Base-by-base conservation (phyloP, 2,329 filamentous ascomycete species). In the Phaeosphaeria sp. region DNA sequence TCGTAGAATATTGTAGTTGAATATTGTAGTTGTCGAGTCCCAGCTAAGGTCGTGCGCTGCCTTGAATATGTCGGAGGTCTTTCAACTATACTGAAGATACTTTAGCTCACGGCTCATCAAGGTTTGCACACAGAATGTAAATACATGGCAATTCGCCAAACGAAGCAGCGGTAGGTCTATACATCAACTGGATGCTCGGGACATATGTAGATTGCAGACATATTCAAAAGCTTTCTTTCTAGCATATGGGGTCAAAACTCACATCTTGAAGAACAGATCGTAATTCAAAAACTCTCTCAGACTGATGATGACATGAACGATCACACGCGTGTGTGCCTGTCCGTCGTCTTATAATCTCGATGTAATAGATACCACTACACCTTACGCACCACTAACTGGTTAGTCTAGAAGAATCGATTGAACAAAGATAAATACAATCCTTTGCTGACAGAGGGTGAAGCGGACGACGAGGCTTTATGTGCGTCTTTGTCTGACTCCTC, bases 61-160 rank as follows among this genome's bases (percentile, higher is more conserved):
- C 3, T 13, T 11, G 30, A 36, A 36, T 36, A 36, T 11, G 25
- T 36, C 7, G 7, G 5, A 36, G 30, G 30, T 3, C 30, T 36
- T 13, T 36, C 6, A 36, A 6, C 3, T 36, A 13, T 7, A 36
- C 58, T 64, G 58, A 54, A 50, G 57, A 54, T 27, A 6, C 25
- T 18, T 64, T 59, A 66, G 58, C 59, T 60, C 50, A 66, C 53
- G 51, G 63, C 57, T 53, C 55, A 3, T 7, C 13, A 11, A 36
- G 7, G 30, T 11, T 36, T 11, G 6, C 7, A 15, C 6, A 36
- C 11, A 36, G 13, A 3, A 36, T 15, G 3, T 7, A 11, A 3
- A 36, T 13, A 3, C 7, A 36, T 6, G 13, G 13, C 11, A 13
- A 36, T 7, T 11, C 30, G 30, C 30, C 5, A 36, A 36, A 36